Base-by-base conservation (phyloP, 2,329 filamentous ascomycete species). In the Penicillium sp. region DNA sequence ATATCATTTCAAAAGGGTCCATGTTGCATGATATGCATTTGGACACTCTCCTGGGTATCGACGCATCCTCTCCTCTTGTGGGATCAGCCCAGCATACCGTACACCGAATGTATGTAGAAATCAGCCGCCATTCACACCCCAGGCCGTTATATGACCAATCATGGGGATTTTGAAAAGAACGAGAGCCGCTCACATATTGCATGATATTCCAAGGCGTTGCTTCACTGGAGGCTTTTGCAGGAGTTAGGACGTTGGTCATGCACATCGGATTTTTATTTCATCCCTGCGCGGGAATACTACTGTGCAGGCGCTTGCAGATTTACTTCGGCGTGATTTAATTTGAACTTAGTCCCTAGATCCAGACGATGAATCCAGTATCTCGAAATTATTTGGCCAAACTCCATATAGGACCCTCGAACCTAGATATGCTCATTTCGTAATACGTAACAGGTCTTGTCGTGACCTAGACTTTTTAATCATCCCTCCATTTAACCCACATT, bases 401-500 rank as follows among this genome's bases (percentile, higher is more conserved):
- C 27, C 42, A 35, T 40, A 44, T 29, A 33, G 29, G 25, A 43
- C 35, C 32, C 20, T 35, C 10, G 39, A 44, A 28, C 42, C 42
- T 44, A 9, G 38, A 33, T 40, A 44, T 46, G 39, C 47, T 47
- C 25, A 44, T 38, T 50, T 59, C 58, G 46, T 61, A 56, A 59
- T 47, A 53, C 56, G 52, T 60, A 15, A 59, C 55, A 50, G 35
- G 50, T 38, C 43, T 46, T 49, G 20, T 23, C 4, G 3, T 38
- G 2, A 29, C 18, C 35, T 41, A 10, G 42, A 39, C 6, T 20
- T 37, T 33, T 71, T 56, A 78, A 65, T 88, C 56, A 65, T 88
- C 56, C 67, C 87, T 82, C 88, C 88, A 92, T 67, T 86, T 82
- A 42, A 92, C 81, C 60, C 84, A 81, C 18, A 92, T 87, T 69